phyloP scores from a whole-genome alignment of 179 eudicot genomes.

The Beta corolliflora region DNA sequence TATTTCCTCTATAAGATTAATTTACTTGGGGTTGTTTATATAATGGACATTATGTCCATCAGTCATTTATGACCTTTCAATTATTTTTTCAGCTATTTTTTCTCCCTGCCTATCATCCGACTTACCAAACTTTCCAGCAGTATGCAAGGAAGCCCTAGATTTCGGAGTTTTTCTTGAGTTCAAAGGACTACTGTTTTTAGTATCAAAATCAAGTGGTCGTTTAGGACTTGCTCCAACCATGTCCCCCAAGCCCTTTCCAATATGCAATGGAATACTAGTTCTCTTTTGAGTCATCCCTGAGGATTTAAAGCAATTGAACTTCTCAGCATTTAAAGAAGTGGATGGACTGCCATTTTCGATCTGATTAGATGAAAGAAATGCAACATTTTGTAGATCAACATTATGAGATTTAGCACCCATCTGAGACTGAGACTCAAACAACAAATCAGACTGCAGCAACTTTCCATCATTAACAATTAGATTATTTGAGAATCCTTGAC shows the following conservation, averaged over 20 bases:
- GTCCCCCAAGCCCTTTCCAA: slow-evolving; percentile 21
- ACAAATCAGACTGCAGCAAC: slow-evolving; percentile 33
- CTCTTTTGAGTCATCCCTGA: slow-evolving; percentile 27
- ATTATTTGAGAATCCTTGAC: slow-evolving; percentile 27
- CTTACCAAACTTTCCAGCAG: slow-evolving; percentile 25
- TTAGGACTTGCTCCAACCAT: slow-evolving; percentile 15
- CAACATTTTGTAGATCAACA: slow-evolving; percentile 16
- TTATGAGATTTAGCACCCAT: slow-evolving; percentile 27
- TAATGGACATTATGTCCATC: too few relatives aligned
- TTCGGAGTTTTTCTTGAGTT: slow-evolving; percentile 43
- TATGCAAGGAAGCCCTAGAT: slow-evolving; percentile 30
- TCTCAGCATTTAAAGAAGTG: slow-evolving; percentile 27
- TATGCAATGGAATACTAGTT: slow-evolving; percentile 13
- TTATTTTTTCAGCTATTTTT: slow-evolving; percentile 24
- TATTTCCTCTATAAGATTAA: too few relatives aligned
- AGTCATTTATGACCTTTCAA: too few relatives aligned
- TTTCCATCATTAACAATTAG: slow-evolving; percentile 23
- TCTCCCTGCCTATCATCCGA: slow-evolving; percentile 23
- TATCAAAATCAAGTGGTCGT: slow-evolving; percentile 13
- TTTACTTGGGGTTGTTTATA: too few relatives aligned
- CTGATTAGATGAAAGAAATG: slow-evolving; percentile 12
- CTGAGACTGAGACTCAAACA: slow-evolving; percentile 20
- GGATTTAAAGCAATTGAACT: slow-evolving; percentile 27
- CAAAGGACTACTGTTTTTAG: neutral
- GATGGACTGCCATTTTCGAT: slow-evolving; percentile 13